Percentiles rank a stretch among this genome's conserved stretches.
Evolutionary conservation across 2,329 filamentous ascomycete genomes (phyloP).

Genomic region (Aspergillus terreus): DNA sequence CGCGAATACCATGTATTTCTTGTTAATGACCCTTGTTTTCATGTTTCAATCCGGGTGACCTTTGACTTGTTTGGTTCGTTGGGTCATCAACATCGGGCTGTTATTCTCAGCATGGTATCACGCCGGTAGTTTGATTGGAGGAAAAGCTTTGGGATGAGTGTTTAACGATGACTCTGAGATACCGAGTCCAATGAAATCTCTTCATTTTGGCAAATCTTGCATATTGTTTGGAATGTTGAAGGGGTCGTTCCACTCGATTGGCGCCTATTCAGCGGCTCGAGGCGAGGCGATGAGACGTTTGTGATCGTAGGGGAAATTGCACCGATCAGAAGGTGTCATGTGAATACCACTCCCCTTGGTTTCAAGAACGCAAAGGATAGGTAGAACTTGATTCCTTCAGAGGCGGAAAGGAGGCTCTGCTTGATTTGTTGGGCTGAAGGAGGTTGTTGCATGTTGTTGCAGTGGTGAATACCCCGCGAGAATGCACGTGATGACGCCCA

Average conservation of each 20-base stretch:
- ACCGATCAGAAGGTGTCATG: background rate
- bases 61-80: constrained; percentile 15
- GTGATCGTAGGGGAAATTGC: background rate
- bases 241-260: constrained; percentile 28
- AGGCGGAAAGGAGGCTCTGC: too few relatives aligned
- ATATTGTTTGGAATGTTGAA: constrained; percentile 10
- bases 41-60: constrained; percentile 23
- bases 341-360: background rate
- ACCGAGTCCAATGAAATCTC: constrained; percentile 23
- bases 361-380: too few relatives aligned
- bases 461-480: background rate
- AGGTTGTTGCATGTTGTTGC: too few relatives aligned
- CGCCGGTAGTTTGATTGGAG: constrained; percentile 21
- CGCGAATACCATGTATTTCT: constrained; percentile 10
- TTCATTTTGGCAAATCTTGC: constrained; percentile 10
- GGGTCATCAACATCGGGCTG: constrained; percentile 23
- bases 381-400: too few relatives aligned
- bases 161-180: constrained; percentile 17
- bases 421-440: background rate
- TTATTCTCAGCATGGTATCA: constrained; percentile 23
- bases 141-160: constrained; percentile 15
- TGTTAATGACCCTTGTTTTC: constrained; percentile 19
- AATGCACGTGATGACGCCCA: background rate
- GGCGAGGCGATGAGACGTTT: constrained; percentile 11
- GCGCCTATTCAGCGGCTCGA: constrained; percentile 34